phyloP scores from a whole-genome alignment of 2,329 filamentous ascomycete species.

The Pseudogymnoascus sp. region DNA sequence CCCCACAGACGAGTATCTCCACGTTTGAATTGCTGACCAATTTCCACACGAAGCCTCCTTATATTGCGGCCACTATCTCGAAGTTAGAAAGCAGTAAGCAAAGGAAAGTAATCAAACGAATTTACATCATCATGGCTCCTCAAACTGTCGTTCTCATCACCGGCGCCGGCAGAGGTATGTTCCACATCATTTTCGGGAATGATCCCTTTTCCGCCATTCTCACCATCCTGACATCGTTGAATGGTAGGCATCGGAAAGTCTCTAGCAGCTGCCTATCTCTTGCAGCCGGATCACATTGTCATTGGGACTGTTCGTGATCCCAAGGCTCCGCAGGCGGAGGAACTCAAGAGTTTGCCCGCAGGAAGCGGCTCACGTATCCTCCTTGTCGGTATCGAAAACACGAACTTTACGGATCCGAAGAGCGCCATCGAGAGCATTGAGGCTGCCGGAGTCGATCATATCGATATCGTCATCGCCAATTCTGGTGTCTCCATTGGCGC shows the following conservation, averaged over 20 bases:
- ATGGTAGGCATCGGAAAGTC: not conserved
- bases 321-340: not conserved
- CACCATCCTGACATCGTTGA: not conserved
- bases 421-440: not conserved
- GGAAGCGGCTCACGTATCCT: not conserved
- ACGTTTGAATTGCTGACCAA: not conserved
- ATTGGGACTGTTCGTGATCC: not conserved
- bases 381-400: not conserved
- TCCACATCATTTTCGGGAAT: not conserved
- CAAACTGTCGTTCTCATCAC: not conserved
- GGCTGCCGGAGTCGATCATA: constrained; percentile 18
- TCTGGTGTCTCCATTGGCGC: not conserved
- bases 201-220: not conserved
- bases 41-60: not conserved
- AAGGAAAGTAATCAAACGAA: not conserved
- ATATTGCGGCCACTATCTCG: not conserved
- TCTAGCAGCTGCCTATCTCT: not conserved
- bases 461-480: constrained; percentile 33
- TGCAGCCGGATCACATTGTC: not conserved
- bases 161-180: not conserved
- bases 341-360: not conserved
- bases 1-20: not conserved
- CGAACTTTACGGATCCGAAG: not conserved
- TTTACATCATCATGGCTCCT: not conserved
- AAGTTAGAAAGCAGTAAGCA: not conserved